Base-by-base conservation (phyloP, 1,139 yeast genomes). In the Debaryomyces coudertii region DNA sequence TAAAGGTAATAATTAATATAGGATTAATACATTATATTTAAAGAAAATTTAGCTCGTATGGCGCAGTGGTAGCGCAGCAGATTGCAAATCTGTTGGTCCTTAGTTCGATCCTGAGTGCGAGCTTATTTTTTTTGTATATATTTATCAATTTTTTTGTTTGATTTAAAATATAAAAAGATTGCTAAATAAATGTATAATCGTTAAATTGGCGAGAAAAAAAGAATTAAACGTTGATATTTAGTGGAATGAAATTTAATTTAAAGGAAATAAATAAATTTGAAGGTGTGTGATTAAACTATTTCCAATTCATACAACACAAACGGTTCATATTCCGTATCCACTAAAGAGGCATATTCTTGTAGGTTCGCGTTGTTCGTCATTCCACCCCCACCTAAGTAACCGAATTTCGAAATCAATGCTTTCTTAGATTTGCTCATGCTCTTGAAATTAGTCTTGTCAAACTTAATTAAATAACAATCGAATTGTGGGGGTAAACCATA, bases 401-500 rank as follows among this genome's bases (percentile, higher is more conserved):
- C 95, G 62, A 86, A 93, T 64, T 89, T 84, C 40, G 75, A 76
- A 42, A 87, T 68, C 52, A 92, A 74, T 53, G 85, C 87, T 52
- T 79, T 72, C 66, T 86, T 90, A 37, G 90, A 83, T 63, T 78
- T 82, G 39, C 72, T 73, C 34, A 82, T 56, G 44, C 66, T 63
- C 60, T 79, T 74, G 54, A 71, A 62, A 57, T 76, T 58, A 16
- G 60, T 47, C 24, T 60, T 61, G 14, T 62, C 62, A 47, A 80
- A 67, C 54, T 79, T 76, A 47, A 86, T 66, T 44, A 85, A 69
- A 54, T 69, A 83, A 47, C 87, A 82, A 61, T 83, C 80, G 65
- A 93, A 93, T 62, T 87, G 87, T 34, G 99, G 97, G 31, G 99
- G 99, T 52, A 93, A 79, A 1, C 99, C 99, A 66, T 93, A 93